Evolutionary conservation across 2,329 filamentous ascomycete genomes (phyloP), one percentile per base, ranked within the genome.

Genomic region (Fusarium sacchari): DNA sequence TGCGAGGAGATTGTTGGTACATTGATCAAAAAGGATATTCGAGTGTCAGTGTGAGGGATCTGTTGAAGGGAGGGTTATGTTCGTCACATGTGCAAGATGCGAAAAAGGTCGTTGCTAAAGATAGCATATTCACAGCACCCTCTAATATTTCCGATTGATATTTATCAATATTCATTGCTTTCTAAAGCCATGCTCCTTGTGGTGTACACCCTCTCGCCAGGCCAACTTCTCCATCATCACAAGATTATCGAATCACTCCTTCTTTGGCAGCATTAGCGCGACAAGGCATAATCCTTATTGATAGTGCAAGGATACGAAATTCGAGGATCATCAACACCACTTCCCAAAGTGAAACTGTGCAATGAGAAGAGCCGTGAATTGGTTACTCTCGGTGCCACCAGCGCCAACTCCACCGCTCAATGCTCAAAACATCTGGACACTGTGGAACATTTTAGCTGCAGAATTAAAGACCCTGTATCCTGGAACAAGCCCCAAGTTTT

Each of bases 1-100:
- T 98, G 95, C 73, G 96, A 98, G 82, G 92, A 94, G 47, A 92
- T 98, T 76, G 94, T 91, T 7, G 90, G 90, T 4, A 91, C 90
- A 0, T 79, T 84, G 37, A 79, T 87, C 43, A 75, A 79, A 24
- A 70, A 72, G 55, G 67, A 69, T 30, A 42, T 80, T 59, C 53
- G 64, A 26, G 66, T 79, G 43, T 59, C 39, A 69, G 71, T 42
- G 39, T 18, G 46, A 28, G 8, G 50, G 26, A 50, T 39, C 30
- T 72, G 40, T 28, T 30, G 26, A 15, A 18, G 30, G 42, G n/a
- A 30, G 20, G 15, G 24, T 14, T 30, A 55, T 57, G 42, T 37
- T 28, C 30, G 22, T 44, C 30, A 59, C 32, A 60, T 59, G 18
- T 37, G 22, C n/a, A 58, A 55, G 47, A 64, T 59, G 22, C 28